Evolutionary conservation across 164 flowering plant species (phyloP).

Genomic region (Umbellularia californica): DNA sequence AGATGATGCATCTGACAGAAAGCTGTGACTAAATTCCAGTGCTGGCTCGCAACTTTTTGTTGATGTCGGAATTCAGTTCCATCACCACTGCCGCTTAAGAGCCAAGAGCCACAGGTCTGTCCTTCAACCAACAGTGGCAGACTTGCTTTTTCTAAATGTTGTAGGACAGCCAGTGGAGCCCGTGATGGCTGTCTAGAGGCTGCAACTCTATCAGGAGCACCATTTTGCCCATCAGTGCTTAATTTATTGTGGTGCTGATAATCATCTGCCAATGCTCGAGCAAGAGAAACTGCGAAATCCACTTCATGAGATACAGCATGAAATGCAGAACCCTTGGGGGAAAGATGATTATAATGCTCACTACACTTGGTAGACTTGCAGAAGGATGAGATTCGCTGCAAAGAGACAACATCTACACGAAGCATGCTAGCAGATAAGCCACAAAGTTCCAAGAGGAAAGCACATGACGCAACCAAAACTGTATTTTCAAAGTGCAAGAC

Average conservation of each 20-base stretch:
- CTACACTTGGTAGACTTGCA: conserved; percentile 40
- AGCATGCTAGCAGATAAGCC: conserved; percentile 83
- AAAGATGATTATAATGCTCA: conserved; percentile 38
- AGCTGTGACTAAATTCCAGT: conserved; percentile 77
- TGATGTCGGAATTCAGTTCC: conserved; percentile 71
- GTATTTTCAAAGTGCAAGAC: conserved; percentile 75
- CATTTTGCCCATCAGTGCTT: conserved; percentile 22
- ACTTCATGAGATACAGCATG: conserved; percentile 46
- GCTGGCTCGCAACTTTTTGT: conserved; percentile 81
- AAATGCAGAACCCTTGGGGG: conserved; percentile 50
- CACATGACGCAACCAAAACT: conserved; percentile 80
- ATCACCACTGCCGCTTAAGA: conserved; percentile 66
- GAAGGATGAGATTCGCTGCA: conserved; percentile 75
- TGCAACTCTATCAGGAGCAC: conserved; percentile 11
- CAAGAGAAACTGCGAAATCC: conserved; percentile 67
- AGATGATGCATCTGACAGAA: conserved; percentile 89
- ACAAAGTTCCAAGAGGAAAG: conserved; percentile 88
- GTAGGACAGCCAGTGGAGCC: conserved; percentile 64
- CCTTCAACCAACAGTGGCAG: conserved; percentile 55
- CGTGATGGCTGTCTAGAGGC: conserved; percentile 33
- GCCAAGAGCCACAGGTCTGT: conserved; percentile 85
- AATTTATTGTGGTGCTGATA: conserved; percentile 44
- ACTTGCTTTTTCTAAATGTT: conserved; percentile 87
- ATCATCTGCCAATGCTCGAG: conserved; percentile 86
- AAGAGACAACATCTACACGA: conserved; percentile 72